A percentile compares a stretch with the other conserved stretches of the same genome.
Conservation (phyloP, 768 basidiomycete genomes). For the Psilocybe cubensis region DNA sequence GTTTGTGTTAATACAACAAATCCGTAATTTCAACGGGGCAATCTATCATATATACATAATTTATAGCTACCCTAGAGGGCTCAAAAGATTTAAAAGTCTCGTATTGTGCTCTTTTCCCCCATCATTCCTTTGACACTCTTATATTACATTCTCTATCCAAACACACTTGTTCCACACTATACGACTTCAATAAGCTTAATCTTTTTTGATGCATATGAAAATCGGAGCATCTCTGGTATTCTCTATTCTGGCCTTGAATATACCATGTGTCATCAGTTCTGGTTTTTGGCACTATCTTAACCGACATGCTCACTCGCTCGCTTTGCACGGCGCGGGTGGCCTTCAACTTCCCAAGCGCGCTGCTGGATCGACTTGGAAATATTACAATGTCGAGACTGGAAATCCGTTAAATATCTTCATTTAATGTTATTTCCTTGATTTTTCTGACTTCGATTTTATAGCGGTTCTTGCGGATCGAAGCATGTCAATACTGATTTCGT, state of each 20-base stretch:
- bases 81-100: too few relatives aligned
- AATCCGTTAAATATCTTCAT: conserved; percentile 8
- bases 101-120: too few relatives aligned
- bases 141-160: background rate
- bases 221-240: background rate
- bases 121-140: too few relatives aligned
- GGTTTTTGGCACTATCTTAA: background rate
- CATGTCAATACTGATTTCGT: conserved; percentile 29
- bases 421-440: background rate
- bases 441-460: conserved; percentile 5
- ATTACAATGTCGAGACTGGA: conserved; percentile 41
- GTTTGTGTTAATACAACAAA: too few relatives aligned
- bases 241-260: background rate
- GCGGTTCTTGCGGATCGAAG: conserved; percentile 30
- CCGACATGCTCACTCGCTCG: conserved; percentile 42
- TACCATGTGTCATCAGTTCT: background rate
- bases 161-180: background rate
- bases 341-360: conserved; percentile 43
- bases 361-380: conserved; percentile 47
- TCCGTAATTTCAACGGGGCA: too few relatives aligned
- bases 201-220: background rate
- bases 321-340: conserved; percentile 46
- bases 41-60: too few relatives aligned
- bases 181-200: too few relatives aligned
- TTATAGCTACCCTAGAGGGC: too few relatives aligned